phyloP scores from a whole-genome alignment of 768 basidiomycete genomes.

The Naganishia friedmannii region DNA sequence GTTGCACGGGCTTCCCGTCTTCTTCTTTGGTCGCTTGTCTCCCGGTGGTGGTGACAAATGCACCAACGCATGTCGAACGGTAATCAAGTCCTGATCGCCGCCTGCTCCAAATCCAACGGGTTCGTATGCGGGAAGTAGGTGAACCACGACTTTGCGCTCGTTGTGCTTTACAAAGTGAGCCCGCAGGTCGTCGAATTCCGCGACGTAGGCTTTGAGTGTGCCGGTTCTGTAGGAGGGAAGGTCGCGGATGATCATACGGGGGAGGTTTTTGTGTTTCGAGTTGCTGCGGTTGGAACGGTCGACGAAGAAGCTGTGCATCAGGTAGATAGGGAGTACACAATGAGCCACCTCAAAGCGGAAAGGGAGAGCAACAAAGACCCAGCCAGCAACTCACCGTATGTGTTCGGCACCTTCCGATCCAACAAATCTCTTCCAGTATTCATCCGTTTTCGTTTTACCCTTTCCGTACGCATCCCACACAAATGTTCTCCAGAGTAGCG shows the following conservation, averaged over 20 bases:
- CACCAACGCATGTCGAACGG: constrained; percentile 9
- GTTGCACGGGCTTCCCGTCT: not conserved
- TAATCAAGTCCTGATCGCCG: not conserved
- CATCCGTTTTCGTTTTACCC: not conserved
- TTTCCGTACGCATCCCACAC: constrained; percentile 1
- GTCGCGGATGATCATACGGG: not conserved
- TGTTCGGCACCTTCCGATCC: not conserved
- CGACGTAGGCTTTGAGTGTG: constrained; percentile 3
- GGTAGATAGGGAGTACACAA: not conserved
- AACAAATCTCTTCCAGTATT: constrained; percentile 1
- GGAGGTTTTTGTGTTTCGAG: constrained; percentile 5
- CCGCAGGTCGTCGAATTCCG: constrained; percentile 5
- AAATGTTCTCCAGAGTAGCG: not conserved
- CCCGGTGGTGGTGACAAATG: not conserved
- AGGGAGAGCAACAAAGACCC: not conserved
- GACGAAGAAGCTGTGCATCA: not conserved
- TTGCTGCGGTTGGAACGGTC: constrained; percentile 1
- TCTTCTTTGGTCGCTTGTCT: not conserved
- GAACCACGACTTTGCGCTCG: constrained; percentile 2
- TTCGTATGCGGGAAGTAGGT: not conserved
- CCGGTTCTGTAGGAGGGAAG: not conserved
- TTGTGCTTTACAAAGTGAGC: not conserved
- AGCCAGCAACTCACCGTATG: not conserved
- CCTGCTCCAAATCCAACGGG: not conserved
- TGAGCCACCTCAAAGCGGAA: not conserved